A percentile compares a stretch with the other conserved stretches of the same genome.
Conservation (phyloP, 1,284 basidiomycete genomes). For the Fomitopsis palustris region DNA sequence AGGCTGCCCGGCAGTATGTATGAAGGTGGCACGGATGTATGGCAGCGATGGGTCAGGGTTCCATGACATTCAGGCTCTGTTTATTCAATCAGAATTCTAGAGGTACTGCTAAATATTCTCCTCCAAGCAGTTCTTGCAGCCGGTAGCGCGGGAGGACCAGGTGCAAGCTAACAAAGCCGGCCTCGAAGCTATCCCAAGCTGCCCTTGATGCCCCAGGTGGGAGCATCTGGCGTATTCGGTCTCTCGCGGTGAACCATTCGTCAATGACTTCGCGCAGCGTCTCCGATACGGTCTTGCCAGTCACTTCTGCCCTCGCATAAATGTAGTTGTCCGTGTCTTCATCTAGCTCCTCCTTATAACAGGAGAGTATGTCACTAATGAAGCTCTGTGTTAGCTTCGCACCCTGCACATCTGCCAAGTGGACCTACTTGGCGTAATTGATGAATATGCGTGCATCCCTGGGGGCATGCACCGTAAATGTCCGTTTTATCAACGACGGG, state of each 20-base stretch:
- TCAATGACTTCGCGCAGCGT: slow-evolving; percentile 20
- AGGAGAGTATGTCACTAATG: slow-evolving; percentile 19
- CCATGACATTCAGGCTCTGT: no score
- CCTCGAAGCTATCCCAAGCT: slow-evolving; percentile 15
- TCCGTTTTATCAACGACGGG: background rate
- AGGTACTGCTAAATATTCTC: background rate
- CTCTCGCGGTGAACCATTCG: slow-evolving; percentile 19
- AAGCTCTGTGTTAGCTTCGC: background rate
- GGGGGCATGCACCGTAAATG: background rate
- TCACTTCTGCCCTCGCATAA: slow-evolving; percentile 10
- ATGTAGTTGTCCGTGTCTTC: slow-evolving; percentile 17
- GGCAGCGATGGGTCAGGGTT: no score
- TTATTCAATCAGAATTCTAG: no score
- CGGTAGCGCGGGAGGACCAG: slow-evolving; percentile 11
- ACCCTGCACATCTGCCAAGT: background rate
- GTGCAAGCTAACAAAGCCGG: slow-evolving; percentile 13
- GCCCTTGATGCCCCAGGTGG: slow-evolving; percentile 9
- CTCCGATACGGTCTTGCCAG: slow-evolving; percentile 3
- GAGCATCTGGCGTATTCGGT: slow-evolving; percentile 8
- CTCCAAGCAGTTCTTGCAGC: slow-evolving; percentile 10
- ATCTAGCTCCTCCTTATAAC: slow-evolving; percentile 12
- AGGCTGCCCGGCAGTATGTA: no score
- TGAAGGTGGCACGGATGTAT: no score
- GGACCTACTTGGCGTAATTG: slow-evolving; percentile 5
- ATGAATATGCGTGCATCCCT: slow-evolving; percentile 5